phyloP scores from a whole-genome alignment of 345 rosid genomes.

The Psidium guajava region DNA sequence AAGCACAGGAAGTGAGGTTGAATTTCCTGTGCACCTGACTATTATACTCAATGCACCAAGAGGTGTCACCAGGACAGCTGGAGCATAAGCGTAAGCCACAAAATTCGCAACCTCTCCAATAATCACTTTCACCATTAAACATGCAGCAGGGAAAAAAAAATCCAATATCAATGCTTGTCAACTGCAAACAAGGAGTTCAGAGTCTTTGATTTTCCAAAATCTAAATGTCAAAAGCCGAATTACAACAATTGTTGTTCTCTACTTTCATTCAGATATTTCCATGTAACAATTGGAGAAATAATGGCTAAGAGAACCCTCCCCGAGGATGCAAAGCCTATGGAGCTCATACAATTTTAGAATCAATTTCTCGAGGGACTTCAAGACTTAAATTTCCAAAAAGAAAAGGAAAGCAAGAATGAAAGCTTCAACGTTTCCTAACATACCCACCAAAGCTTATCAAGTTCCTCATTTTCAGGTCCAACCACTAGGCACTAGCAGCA shows the following conservation, averaged over 20 bases:
- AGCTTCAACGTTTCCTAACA: neutral
- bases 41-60: slow-evolving; percentile 89
- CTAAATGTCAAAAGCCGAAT: neutral
- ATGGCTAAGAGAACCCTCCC: neutral
- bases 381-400: neutral
- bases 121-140: slow-evolving; percentile 37
- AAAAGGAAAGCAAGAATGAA: neutral
- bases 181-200: neutral
- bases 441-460: neutral
- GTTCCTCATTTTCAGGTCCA: slow-evolving; percentile 1
- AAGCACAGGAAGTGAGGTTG: neutral
- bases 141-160: neutral
- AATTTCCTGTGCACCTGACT: slow-evolving; percentile 40
- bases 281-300: neutral
- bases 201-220: neutral
- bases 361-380: neutral
- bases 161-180: neutral
- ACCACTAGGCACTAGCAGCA: neutral
- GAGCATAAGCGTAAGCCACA: slow-evolving; percentile 90
- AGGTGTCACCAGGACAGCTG: slow-evolving; percentile 88
- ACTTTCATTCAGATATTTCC: neutral
- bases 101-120: slow-evolving; percentile 85
- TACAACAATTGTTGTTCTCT: neutral
- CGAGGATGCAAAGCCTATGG: neutral
- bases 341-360: neutral